Base-by-base conservation (phyloP, 1,284 basidiomycete genomes). In the Ustilago lituana region DNA sequence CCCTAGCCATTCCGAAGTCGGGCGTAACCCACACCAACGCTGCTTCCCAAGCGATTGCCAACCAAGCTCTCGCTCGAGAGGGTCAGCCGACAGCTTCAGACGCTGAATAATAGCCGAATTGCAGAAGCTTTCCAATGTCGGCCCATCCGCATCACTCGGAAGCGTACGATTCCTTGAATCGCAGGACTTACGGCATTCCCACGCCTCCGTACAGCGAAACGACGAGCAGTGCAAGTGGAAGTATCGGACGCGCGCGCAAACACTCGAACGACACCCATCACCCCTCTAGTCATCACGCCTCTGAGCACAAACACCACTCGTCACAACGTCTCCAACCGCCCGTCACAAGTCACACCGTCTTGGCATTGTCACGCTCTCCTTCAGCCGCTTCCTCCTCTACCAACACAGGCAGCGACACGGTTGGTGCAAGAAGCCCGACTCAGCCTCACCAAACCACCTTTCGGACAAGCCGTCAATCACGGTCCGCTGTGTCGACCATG, bases 161-260 rank as follows among this genome's bases (percentile, higher is more conserved):
- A 41, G 46, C 36, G 22, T 14, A 35, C 23, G 43, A 52, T 9
- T 14, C 38, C 12, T 22, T 26, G 4, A n/a, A 36, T 12, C 37
- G 32, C 19, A 49, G 24, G 17, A 6, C 11, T 15, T 17, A 27
- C 44, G 66, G 50, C 22, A 45, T 71, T 23, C 69, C 59, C 47
- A 72, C 69, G 20, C 69, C 69, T 17, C 69, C 69, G 0, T 52
- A 59, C 32, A 72, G 69, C 32, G 69, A 72, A 27, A 43, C 51
- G 6, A 65, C 69, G 4, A 64, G 63, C 49, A 67, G 60, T 36
- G 56, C 45, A 0, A 54, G 59, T 36, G 59, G 59, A 43, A 63
- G 64, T 35, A 39, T 31, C 17, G 59, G 62, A 31, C 59, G 64
- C n/a, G 14, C 51, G 20, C 53, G 59, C 26, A 62, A 61, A 23